Evolutionary conservation across 2,329 filamentous ascomycete genomes (phyloP).

Genomic region (Botrytis squamosa): DNA sequence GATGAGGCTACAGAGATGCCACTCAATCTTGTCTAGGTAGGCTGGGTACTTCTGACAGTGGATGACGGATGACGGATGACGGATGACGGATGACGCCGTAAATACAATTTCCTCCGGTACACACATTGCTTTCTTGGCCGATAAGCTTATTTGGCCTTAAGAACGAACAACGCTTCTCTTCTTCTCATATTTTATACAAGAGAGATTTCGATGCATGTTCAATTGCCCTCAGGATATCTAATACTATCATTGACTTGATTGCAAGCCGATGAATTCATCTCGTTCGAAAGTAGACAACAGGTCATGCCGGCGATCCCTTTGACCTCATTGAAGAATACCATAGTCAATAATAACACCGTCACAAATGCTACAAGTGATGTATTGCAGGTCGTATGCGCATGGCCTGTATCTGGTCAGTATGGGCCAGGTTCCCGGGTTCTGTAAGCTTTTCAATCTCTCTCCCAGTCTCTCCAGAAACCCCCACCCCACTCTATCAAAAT

Average conservation of each 20-base stretch:
- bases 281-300: neutral
- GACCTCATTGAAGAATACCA: slow-evolving; percentile 31
- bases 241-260: slow-evolving; percentile 2
- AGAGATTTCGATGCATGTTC: neutral
- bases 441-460: slow-evolving; percentile 40
- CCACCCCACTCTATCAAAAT: neutral
- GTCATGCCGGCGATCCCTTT: slow-evolving; percentile 42
- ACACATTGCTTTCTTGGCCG: neutral
- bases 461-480: neutral
- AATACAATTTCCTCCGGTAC: neutral
- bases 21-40: neutral
- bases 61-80: neutral
- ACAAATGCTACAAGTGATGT: slow-evolving; percentile 30
- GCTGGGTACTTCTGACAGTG: neutral
- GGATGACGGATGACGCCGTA: neutral
- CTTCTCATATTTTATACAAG: neutral
- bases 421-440: slow-evolving; percentile 53
- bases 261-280: neutral
- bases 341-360: slow-evolving; percentile 28
- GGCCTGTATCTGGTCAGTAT: slow-evolving; percentile 57
- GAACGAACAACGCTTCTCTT: neutral
- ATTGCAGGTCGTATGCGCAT: slow-evolving; percentile 54
- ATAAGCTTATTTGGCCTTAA: neutral
- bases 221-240: neutral
- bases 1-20: slow-evolving; percentile 7